phyloP scores from a whole-genome alignment of 2,329 filamentous ascomycete genomes.

The Parafenestella ontariensis region DNA sequence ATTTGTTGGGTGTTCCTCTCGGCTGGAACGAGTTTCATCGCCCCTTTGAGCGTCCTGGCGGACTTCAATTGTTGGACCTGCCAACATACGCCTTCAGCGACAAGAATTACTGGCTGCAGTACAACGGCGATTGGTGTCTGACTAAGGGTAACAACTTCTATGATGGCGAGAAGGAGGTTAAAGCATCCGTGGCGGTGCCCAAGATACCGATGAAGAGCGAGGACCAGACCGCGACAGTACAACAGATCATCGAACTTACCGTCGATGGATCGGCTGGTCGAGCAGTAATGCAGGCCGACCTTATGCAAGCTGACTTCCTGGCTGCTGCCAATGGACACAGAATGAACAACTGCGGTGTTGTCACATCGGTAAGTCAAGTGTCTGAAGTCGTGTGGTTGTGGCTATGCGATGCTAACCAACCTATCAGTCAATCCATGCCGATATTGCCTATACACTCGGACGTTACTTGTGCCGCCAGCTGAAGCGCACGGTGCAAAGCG shows the following conservation, averaged over 20 bases:
- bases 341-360: constrained; percentile 21
- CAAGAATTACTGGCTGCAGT: constrained; percentile 48
- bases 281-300: constrained; percentile 16
- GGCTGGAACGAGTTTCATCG: constrained; percentile 69
- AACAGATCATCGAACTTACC: constrained; percentile 4
- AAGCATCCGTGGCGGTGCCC: not conserved
- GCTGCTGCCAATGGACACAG: constrained; percentile 22
- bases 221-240: constrained; percentile 8
- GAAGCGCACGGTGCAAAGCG: not conserved
- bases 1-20: constrained; percentile 58
- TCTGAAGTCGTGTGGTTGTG: constrained; percentile 47
- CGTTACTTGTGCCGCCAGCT: constrained; percentile 50
- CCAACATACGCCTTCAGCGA: constrained; percentile 52
- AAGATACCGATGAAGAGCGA: not conserved
- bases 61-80: constrained; percentile 59
- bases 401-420: constrained; percentile 48
- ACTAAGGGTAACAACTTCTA: not conserved
- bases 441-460: constrained; percentile 60
- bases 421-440: constrained; percentile 51
- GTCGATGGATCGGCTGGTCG: not conserved
- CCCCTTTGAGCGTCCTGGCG: constrained; percentile 56
- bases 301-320: constrained; percentile 12
- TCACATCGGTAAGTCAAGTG: constrained; percentile 36
- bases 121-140: constrained; percentile 41
- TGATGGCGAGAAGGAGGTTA: not conserved